phyloP scores from a whole-genome alignment of 129 eudicot species.

The Pulicaria dysenterica region DNA sequence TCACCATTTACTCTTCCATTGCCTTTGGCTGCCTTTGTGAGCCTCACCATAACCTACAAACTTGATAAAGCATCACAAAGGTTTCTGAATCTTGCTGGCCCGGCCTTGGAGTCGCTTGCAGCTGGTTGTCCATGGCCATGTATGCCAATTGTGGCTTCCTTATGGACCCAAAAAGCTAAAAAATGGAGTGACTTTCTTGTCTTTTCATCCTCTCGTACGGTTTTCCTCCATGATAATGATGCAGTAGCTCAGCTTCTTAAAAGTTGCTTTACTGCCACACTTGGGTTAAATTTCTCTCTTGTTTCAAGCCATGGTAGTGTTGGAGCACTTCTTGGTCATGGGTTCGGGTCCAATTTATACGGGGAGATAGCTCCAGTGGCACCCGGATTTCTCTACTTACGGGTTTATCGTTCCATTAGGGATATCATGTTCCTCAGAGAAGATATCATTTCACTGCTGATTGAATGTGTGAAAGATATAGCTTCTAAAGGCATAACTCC shows the following conservation, averaged over 20 bases:
- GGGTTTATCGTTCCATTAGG: constrained; percentile 70
- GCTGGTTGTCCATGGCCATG: constrained; percentile 99
- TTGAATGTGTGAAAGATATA: constrained; percentile 77
- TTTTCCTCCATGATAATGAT: constrained; percentile 81
- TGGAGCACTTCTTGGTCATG: constrained; percentile 94
- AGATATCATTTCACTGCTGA: constrained; percentile 63
- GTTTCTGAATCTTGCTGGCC: constrained; percentile 88
- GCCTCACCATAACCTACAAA: constrained; percentile 97
- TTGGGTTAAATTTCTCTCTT: constrained; percentile 56
- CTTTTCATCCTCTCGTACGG: constrained; percentile 92
- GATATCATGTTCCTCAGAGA: constrained; percentile 85
- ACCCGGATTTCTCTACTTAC: constrained; percentile 84
- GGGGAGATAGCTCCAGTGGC: constrained; percentile 93
- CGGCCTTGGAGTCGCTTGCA: constrained; percentile 85
- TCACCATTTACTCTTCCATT: constrained; percentile 88
- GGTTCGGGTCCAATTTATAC: constrained; percentile 68
- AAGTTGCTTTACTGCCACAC: constrained; percentile 81
- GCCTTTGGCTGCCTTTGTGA: constrained; percentile 96
- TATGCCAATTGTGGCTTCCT: constrained; percentile 92
- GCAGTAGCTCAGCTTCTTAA: constrained; percentile 90
- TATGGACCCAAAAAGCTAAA: constrained; percentile 95
- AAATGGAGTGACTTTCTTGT: constrained; percentile 96
- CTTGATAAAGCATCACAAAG: constrained; percentile 93
- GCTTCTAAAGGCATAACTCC: constrained; percentile 49
- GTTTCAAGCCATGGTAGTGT: constrained; percentile 70